These are phyloP conservation scores for Lasiodiplodia citricola DNA, from an alignment of 2,329 filamentous ascomycete genomes.

Conservation along the genomic window DNA sequence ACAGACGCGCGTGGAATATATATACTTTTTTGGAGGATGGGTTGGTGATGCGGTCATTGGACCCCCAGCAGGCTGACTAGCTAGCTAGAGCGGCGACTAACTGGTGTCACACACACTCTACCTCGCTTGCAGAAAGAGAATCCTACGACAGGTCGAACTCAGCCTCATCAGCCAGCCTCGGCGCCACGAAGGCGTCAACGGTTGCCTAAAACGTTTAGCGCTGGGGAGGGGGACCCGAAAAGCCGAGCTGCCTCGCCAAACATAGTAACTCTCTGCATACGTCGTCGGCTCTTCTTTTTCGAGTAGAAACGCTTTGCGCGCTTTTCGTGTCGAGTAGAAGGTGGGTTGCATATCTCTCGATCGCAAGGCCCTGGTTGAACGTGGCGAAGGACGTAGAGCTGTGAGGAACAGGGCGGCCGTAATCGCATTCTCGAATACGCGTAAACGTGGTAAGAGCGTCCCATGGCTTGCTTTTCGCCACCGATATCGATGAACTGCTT, in stretches of 20 bases:
- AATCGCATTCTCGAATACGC: too few relatives aligned
- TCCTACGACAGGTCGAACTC: background rate
- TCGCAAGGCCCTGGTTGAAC: background rate
- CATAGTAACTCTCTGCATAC: background rate
- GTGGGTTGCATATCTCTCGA: background rate
- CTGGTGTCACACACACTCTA: background rate
- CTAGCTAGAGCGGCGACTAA: background rate
- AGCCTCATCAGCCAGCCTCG: slow-evolving; percentile 4
- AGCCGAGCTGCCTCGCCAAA: slow-evolving; percentile 3
- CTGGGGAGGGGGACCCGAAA: background rate
- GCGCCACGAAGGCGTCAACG: background rate
- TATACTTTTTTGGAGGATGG: background rate
- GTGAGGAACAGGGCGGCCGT: too few relatives aligned
- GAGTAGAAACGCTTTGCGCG: background rate
- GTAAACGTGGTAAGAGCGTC: too few relatives aligned
- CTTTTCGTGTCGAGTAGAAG: background rate
- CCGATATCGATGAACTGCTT: too few relatives aligned
- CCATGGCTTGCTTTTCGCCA: too few relatives aligned
- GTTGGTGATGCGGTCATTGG: background rate
- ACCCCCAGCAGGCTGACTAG: background rate
- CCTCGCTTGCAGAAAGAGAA: background rate
- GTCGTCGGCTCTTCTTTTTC: too few relatives aligned
- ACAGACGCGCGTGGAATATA: background rate
- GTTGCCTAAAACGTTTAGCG: background rate
- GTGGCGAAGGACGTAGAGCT: background rate